Conservation (phyloP, 305 asterid genomes). For the Striga hermonthica region DNA sequence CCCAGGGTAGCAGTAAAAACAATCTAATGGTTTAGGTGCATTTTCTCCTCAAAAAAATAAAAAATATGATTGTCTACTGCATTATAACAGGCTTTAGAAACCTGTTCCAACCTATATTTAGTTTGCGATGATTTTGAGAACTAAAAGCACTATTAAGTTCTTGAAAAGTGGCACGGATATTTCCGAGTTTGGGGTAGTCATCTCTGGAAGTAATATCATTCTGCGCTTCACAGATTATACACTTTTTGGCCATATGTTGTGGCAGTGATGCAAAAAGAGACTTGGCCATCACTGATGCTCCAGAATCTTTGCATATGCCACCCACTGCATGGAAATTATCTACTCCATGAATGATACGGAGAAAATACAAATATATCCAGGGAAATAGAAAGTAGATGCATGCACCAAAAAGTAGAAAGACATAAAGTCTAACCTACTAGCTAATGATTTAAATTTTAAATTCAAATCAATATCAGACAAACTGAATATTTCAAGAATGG, state of each 20-base stretch:
- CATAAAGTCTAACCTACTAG: constrained; percentile 22
- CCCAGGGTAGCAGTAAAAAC: constrained; percentile 25
- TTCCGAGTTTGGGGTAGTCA: constrained; percentile 54
- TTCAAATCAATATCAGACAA: neutral
- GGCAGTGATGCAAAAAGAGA: constrained; percentile 88
- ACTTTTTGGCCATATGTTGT: constrained; percentile 50
- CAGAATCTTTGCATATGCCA: constrained; percentile 74
- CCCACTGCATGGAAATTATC: constrained; percentile 91
- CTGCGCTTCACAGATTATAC: constrained; percentile 51
- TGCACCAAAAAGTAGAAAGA: constrained; percentile 22
- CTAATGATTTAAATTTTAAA: constrained; percentile 22
- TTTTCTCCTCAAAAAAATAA: constrained; percentile 20
- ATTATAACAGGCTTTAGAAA: constrained; percentile 32
- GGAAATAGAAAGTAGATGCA: constrained; percentile 31
- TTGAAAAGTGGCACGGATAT: constrained; percentile 56
- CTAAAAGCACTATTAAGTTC: constrained; percentile 63
- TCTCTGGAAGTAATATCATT: constrained; percentile 52
- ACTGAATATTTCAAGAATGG: constrained; percentile 22
- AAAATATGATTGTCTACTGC: constrained; percentile 32
- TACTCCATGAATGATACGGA: constrained; percentile 54
- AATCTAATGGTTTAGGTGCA: constrained; percentile 28
- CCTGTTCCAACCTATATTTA: constrained; percentile 72
- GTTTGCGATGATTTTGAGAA: constrained; percentile 56
- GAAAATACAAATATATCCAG: constrained; percentile 31
- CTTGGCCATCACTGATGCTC: constrained; percentile 88